phyloP scores from a whole-genome alignment of 352 stramenopile genomes.

The Globisporangium echinulatum region DNA sequence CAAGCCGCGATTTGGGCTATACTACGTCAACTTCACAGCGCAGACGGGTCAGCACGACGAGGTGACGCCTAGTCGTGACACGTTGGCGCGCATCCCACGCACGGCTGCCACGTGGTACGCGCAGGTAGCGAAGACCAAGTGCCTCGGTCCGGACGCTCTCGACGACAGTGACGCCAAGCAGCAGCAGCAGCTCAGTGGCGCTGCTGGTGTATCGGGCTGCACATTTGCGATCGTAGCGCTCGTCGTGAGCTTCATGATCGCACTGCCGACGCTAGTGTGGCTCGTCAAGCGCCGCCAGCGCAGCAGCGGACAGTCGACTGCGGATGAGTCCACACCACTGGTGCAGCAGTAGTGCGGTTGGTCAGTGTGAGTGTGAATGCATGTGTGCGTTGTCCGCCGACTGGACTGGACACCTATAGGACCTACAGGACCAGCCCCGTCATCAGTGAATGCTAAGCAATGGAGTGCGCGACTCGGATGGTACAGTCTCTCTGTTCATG shows the following conservation, averaged over 20 bases:
- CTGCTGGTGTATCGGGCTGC: too few species aligned
- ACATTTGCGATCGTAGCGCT: neutral
- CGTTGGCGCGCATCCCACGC: constrained; percentile 31
- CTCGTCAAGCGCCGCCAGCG: neutral
- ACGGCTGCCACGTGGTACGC: constrained; percentile 54
- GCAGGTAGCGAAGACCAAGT: constrained; percentile 47
- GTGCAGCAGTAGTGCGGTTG: neutral
- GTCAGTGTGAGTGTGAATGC: neutral
- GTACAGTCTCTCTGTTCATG: neutral
- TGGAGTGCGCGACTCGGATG: neutral
- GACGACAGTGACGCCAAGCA: too few species aligned
- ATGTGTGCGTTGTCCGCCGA: neutral
- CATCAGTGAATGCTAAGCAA: neutral
- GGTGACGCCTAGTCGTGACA: constrained; percentile 14
- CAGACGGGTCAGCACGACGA: constrained; percentile 21
- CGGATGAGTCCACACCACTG: neutral
- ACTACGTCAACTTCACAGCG: constrained; percentile 45
- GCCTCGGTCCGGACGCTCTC: constrained; percentile 18
- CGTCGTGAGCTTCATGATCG: neutral
- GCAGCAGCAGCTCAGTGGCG: neutral
- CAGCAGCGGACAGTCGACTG: neutral
- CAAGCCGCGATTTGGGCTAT: constrained; percentile 45
- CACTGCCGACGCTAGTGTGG: neutral
- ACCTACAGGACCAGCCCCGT: too few species aligned
- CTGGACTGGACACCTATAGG: too few species aligned